Conservation (phyloP, 2,329 filamentous ascomycete species). For the Verticillium zaregamsianum region DNA sequence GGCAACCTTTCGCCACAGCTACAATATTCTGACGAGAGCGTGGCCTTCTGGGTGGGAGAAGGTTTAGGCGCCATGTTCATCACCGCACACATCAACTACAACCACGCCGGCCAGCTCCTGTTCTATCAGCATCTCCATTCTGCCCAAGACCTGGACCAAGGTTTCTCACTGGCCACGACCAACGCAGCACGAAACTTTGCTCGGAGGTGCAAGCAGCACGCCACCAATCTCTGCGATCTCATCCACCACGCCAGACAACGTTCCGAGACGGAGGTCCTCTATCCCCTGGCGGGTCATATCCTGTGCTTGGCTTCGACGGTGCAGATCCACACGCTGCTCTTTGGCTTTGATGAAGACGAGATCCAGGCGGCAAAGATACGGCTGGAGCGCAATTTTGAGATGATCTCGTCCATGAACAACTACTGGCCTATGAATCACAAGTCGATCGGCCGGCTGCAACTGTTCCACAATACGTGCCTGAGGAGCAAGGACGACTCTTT, state of each 20-base stretch:
- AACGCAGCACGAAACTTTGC: slow-evolving; percentile 27
- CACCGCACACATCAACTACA: slow-evolving; percentile 40
- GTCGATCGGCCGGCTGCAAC: slow-evolving; percentile 30
- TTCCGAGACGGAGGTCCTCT: slow-evolving; percentile 32
- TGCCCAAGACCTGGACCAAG: slow-evolving; percentile 5
- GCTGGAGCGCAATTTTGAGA: slow-evolving; percentile 40
- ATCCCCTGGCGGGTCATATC: slow-evolving; percentile 40
- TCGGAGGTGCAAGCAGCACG: slow-evolving; percentile 32
- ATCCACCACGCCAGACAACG: slow-evolving; percentile 31
- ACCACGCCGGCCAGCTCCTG: slow-evolving; percentile 39
- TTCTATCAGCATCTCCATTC: slow-evolving; percentile 38
- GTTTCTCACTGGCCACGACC: neutral
- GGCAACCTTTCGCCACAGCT: slow-evolving; percentile 27
- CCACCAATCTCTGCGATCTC: slow-evolving; percentile 32
- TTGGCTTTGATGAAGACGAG: slow-evolving; percentile 28
- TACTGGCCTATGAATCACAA: slow-evolving; percentile 36
- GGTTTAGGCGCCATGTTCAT: slow-evolving; percentile 38
- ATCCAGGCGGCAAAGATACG: slow-evolving; percentile 26
- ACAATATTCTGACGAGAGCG: slow-evolving; percentile 31
- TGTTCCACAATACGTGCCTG: slow-evolving; percentile 36
- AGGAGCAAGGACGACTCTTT: slow-evolving; percentile 30
- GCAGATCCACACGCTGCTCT: slow-evolving; percentile 41
- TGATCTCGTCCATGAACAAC: slow-evolving; percentile 30
- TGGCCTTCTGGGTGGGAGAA: slow-evolving; percentile 26
- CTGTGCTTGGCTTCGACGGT: slow-evolving; percentile 41